Evolutionary conservation across 1,284 basidiomycete species (phyloP), one percentile per base, ranked within the genome.

Genomic region (Sanguinoderma infundibulare): DNA sequence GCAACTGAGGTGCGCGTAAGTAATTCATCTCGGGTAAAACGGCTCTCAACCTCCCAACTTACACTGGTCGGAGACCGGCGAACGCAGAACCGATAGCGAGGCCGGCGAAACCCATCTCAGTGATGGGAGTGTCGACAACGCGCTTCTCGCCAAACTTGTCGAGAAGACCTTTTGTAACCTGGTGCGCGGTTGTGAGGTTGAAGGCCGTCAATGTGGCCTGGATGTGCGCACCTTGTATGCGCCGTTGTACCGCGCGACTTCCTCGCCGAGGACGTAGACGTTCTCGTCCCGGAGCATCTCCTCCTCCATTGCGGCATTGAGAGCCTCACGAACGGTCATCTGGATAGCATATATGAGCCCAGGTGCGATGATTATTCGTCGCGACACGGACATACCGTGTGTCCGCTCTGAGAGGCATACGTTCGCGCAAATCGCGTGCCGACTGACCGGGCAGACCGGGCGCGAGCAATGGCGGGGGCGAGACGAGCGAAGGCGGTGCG

Each of bases 91-190:
- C 98, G 66, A 96, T 91, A 12, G 98, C 98, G 61, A 99, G 77
- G 83, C 98, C 98, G 75, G 95, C 92, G 79, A 99, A 99, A 77
- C 98, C 98, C 88, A 97, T 95, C 81, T 99, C 98, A 51, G 96
- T 98, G 74, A 98, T 98, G 64, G 95, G 95, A 0, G 95, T 97
- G 78, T 99, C 98, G 63, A 99, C 91, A 62, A 99, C 98, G 65
- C 98, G 92, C 81, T 94, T 96, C 83, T 98, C 97, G 69, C 98
- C 98, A 69, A 98, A 99, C 84, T 99, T 99, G 87, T 99, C 98
- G 69, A 98, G 85, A 28, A 99, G 87, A 63, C 98, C 98, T 81
- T 98, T 98, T 68, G 96, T 98, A 73, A 98, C 89, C 94, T 96
- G 62, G 32, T 59, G 32, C 40, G 47, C n/a, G 24, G 32, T 6